Conservation (phyloP, 164 flowering plant species). For the Stephania japonica region DNA sequence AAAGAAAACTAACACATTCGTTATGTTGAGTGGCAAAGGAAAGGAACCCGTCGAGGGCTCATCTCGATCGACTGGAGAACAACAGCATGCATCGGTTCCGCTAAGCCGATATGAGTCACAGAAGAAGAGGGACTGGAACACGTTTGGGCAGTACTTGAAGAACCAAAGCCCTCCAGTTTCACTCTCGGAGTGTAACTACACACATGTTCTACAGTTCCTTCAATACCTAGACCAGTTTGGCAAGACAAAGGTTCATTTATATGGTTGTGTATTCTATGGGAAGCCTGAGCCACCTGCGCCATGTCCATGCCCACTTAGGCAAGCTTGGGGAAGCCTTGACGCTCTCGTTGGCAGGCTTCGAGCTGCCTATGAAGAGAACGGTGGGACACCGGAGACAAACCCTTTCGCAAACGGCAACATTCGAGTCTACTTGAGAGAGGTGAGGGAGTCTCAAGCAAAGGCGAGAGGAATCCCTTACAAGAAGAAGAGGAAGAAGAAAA, state of each 20-base stretch:
- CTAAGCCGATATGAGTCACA: conserved; percentile 43
- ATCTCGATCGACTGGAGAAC: conserved; percentile 8
- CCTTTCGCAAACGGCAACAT: conserved; percentile 37
- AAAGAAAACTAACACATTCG: neutral
- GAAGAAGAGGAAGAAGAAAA: conserved; percentile 42
- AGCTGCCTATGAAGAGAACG: conserved; percentile 44
- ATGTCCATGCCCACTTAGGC: conserved; percentile 40
- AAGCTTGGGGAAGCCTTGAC: conserved; percentile 49
- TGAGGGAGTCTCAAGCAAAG: conserved; percentile 40
- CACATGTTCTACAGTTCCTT: conserved; percentile 37
- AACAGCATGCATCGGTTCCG: conserved; percentile 18
- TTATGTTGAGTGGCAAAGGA: conserved; percentile 8
- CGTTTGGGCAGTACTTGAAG: conserved; percentile 44
- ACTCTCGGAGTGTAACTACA: conserved; percentile 30
- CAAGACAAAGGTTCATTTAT: conserved; percentile 39
- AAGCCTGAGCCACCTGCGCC: conserved; percentile 51
- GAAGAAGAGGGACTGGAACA: conserved; percentile 42
- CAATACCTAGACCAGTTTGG: conserved; percentile 40
- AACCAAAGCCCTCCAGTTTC: conserved; percentile 40
- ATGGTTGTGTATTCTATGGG: conserved; percentile 36
- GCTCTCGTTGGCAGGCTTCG: conserved; percentile 37
- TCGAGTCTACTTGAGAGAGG: conserved; percentile 35
- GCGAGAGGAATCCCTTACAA: conserved; percentile 41
- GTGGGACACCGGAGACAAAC: conserved; percentile 35
- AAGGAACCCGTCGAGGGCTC: conserved; percentile 21